phyloP scores from a whole-genome alignment of 495 filamentous ascomycete species.

The Penicillium roqueforti region DNA sequence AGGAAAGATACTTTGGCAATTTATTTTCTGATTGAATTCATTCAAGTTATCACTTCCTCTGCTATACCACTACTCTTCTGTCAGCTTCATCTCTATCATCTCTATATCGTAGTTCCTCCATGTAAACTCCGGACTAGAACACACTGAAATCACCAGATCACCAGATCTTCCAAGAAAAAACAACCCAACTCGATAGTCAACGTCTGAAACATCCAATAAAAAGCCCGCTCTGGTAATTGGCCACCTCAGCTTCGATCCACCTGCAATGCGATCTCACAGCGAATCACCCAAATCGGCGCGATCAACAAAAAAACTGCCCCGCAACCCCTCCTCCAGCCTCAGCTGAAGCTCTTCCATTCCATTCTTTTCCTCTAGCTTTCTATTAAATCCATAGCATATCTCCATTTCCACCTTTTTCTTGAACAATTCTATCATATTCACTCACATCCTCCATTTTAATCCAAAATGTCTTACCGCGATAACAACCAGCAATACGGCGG shows the following conservation, averaged over 20 bases:
- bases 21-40: no score
- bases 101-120: not conserved
- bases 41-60: no score
- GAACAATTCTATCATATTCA: not conserved
- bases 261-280: not conserved
- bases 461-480: constrained; percentile 14
- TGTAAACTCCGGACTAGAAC: not conserved
- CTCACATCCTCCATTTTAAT: not conserved
- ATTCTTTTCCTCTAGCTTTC: not conserved
- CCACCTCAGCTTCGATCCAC: not conserved
- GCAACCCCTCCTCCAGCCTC: constrained; percentile 5
- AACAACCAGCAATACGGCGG: constrained; percentile 14
- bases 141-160: not conserved
- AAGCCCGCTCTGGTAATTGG: not conserved
- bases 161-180: no score
- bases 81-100: no score
- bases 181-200: not conserved
- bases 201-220: not conserved
- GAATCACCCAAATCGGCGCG: not conserved
- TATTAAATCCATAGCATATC: not conserved
- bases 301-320: constrained; percentile 2
- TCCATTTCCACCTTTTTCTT: not conserved
- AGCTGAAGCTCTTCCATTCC: constrained; percentile 9
- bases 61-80: no score
- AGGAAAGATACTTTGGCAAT: no score